phyloP scores from a whole-genome alignment of 352 stramenopile species.

The Globisporangium barbulae region DNA sequence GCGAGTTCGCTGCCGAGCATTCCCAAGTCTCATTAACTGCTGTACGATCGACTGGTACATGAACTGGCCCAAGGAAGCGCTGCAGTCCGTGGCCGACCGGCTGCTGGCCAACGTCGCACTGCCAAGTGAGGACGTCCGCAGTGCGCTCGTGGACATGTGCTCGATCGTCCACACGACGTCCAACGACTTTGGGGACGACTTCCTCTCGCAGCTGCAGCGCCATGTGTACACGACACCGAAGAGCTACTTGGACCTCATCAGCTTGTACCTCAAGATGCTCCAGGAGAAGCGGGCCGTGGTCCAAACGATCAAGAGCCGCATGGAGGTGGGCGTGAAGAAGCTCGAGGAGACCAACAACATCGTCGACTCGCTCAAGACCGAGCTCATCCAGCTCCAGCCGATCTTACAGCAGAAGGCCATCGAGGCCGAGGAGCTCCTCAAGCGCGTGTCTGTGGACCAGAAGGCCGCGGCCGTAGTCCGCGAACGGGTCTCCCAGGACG shows the following conservation, averaged over 20 bases:
- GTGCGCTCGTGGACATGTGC: conserved; percentile 88
- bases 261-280: conserved; percentile 92
- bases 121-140: conserved; percentile 66
- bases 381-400: conserved; percentile 91
- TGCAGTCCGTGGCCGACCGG: conserved; percentile 89
- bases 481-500: conserved; percentile 87
- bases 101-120: conserved; percentile 83
- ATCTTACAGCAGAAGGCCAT: conserved; percentile 88
- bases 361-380: conserved; percentile 90
- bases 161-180: conserved; percentile 92
- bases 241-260: conserved; percentile 95
- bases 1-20: conserved; percentile 90
- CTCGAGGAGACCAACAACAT: conserved; percentile 94
- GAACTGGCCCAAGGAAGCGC: conserved; percentile 91
- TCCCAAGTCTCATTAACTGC: conserved; percentile 95
- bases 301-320: conserved; percentile 84
- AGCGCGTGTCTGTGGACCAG: conserved; percentile 91
- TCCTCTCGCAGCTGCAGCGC: conserved; percentile 87
- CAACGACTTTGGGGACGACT: conserved; percentile 83
- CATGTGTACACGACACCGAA: conserved; percentile 97
- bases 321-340: conserved; percentile 92
- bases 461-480: conserved; percentile 88
- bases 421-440: conserved; percentile 90
- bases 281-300: conserved; percentile 80
- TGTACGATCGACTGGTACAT: conserved; percentile 97